Percentiles rank a stretch among this genome's conserved stretches.
Conservation (phyloP, 495 filamentous ascomycete genomes). For the Podospora tetraspora region DNA sequence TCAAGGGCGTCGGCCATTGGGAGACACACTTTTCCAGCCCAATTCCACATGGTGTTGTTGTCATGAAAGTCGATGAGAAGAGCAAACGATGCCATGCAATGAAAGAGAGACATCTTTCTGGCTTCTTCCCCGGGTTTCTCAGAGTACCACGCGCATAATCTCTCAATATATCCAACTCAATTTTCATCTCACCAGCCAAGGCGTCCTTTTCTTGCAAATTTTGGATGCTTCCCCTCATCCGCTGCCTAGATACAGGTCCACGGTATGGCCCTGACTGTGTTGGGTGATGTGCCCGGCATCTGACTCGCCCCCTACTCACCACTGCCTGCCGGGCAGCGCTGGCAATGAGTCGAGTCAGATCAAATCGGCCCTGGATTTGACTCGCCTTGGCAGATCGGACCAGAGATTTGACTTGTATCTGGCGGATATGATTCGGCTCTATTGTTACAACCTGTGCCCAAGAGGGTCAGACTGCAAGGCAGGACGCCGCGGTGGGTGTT, state of each 20-base stretch:
- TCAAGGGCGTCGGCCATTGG: not conserved
- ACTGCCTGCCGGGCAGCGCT: not conserved
- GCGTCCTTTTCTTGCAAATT: not conserved
- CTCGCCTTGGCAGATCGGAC: too few relatives aligned
- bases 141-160: not conserved
- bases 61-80: not conserved
- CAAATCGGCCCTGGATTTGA: too few relatives aligned
- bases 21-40: not conserved
- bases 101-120: not conserved
- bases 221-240: not conserved
- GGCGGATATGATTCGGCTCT: too few relatives aligned
- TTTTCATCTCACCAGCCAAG: not conserved
- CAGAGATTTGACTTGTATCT: too few relatives aligned
- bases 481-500: too few relatives aligned
- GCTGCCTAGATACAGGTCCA: not conserved
- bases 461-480: too few relatives aligned
- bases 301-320: not conserved
- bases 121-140: not conserved
- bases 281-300: not conserved
- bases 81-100: not conserved
- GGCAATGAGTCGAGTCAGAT: too few relatives aligned
- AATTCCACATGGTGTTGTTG: not conserved
- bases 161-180: not conserved
- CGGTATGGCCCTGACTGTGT: not conserved
- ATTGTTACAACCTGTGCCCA: too few relatives aligned